Conservation (phyloP, 345 rosid genomes). For the Mangifera indica region DNA sequence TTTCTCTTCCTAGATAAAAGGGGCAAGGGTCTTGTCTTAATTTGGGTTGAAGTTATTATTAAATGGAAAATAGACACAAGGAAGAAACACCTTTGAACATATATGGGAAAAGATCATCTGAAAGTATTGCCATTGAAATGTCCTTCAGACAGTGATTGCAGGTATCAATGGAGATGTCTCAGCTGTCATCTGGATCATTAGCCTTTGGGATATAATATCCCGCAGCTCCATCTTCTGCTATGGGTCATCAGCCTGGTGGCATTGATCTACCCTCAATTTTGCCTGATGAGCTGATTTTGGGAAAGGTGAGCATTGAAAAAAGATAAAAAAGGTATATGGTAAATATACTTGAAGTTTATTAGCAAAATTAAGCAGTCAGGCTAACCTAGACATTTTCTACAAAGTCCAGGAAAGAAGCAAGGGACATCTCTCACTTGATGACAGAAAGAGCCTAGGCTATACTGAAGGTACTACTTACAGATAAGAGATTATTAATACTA, state of each 20-base stretch:
- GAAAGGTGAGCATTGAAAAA: not conserved
- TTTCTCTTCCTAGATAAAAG: not conserved
- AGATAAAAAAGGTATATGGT: not conserved
- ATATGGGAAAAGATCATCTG: not conserved
- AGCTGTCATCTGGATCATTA: not conserved
- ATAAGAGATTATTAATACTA: no score
- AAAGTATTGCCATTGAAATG: not conserved
- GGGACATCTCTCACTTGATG: no score
- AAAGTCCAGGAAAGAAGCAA: no score
- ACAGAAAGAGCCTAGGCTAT: no score
- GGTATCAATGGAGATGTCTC: not conserved
- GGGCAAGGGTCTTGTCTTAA: not conserved
- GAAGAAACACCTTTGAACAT: not conserved
- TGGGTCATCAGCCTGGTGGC: not conserved
- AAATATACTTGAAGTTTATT: not conserved
- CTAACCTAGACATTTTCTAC: not conserved
- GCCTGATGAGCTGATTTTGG: slow-evolving; percentile 3
- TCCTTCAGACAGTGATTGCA: not conserved
- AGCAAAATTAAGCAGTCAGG: not conserved
- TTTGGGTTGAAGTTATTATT: not conserved
- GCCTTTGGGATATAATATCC: not conserved
- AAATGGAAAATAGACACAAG: not conserved
- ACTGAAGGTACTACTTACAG: no score
- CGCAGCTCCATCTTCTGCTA: slow-evolving; percentile 2
- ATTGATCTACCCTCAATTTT: slow-evolving; percentile 2